Base-by-base conservation (phyloP, 2,329 filamentous ascomycete genomes). In the Periglandula ipomoeae region DNA sequence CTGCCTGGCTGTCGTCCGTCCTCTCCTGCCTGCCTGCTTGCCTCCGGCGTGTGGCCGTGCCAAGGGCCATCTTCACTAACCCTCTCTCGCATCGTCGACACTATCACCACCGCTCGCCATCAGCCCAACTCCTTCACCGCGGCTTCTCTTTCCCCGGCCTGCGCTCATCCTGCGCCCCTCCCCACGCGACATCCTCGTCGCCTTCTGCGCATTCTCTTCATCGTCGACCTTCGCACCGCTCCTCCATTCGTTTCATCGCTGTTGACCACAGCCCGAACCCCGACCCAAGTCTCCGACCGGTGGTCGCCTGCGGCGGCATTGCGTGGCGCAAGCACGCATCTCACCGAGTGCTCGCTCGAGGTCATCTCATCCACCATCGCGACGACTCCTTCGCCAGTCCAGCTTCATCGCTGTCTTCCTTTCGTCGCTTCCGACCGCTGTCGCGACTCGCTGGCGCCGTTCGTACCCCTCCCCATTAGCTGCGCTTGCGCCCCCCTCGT, bases 311-410 rank as follows among this genome's bases (percentile, higher is more conserved):
- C 41, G 34, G 46, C 48, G n/a, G 39, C 45, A 48, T 42, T 62
- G 62, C 50, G 64, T 65, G 61, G 62, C 63, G 63, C 61, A 58
- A 63, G 62, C 59, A 61, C 53, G 49, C 38, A 46, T 24, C 44
- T 19, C 50, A 58, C 51, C 52, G 41, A 50, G 42, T 52, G 47
- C 52, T 53, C 50, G 50, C 44, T 44, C 34, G 34, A 30, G 30
- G 8, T 34, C 38, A 23, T 22, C 35, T n/a, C 37, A 30, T 30
- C 49, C 19, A 30, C 23, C 34, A 27, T 49, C 41, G 50, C 34
- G 34, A 47, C 32, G 46, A 43, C 44, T 40, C 46, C 23, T 26
- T 35, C 26, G 34, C 44, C 50, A 30, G 19, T n/a, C 34, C 38
- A 23, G 32, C 22, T 27, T 37, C 46, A 24, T 34, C 43, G 17